These are phyloP conservation scores for Scleroderma citrinum DNA, from an alignment of 768 basidiomycete species.

Conservation along the genomic window DNA sequence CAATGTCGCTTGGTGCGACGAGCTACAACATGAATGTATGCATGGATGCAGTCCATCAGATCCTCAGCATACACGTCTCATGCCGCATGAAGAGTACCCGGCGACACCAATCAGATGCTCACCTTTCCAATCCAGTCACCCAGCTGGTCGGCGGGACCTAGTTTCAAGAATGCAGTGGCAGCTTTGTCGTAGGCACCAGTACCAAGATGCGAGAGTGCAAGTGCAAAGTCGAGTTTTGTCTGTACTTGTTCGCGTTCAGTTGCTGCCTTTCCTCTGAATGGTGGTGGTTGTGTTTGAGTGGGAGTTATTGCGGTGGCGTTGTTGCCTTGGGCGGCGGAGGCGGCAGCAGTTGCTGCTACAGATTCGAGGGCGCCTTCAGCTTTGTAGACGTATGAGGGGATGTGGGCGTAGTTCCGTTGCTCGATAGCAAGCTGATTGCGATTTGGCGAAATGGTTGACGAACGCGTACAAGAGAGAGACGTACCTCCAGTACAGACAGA, in stretches of 20 bases:
- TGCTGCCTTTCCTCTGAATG: constrained; percentile 35
- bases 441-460: not conserved
- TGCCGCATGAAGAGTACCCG: too few species aligned
- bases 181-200: constrained; percentile 34
- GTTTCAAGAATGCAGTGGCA: constrained; percentile 51
- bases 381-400: constrained; percentile 92
- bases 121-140: constrained; percentile 79
- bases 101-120: not conserved
- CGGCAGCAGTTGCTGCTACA: constrained; percentile 30
- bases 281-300: constrained; percentile 12
- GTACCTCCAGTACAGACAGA: constrained; percentile 72
- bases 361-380: constrained; percentile 89
- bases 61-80: too few species aligned
- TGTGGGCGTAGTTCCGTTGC: constrained; percentile 79
- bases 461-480: constrained; percentile 1
- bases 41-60: too few species aligned
- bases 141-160: constrained; percentile 59
- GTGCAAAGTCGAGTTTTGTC: constrained; percentile 77
- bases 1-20: constrained; percentile 76
- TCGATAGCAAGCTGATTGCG: constrained; percentile 67
- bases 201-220: constrained; percentile 69
- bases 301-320: constrained; percentile 7
- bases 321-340: constrained; percentile 22
- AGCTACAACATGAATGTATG: constrained; percentile 37
- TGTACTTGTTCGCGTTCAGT: constrained; percentile 60